phyloP scores from a whole-genome alignment of 495 filamentous ascomycete species.

The Hamigera avellanea region DNA sequence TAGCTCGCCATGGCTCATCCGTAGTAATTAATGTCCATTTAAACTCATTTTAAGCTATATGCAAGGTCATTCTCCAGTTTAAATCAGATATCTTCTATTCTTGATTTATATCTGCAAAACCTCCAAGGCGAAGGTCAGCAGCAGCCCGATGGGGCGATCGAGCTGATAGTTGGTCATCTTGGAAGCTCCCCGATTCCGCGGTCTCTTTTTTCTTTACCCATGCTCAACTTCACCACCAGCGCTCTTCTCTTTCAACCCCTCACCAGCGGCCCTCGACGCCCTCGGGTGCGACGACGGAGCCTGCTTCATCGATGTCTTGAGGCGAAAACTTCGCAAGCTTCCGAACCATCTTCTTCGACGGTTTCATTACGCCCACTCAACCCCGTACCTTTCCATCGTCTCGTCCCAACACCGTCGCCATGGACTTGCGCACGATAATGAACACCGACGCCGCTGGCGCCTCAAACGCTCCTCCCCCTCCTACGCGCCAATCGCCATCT shows the following conservation, averaged over 20 bases:
- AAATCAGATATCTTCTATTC: too few species aligned
- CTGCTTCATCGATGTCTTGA: not conserved
- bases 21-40: too few species aligned
- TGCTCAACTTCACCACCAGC: not conserved
- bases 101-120: too few species aligned
- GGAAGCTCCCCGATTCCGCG: not conserved
- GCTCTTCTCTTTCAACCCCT: not conserved
- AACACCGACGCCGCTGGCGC: slow-evolving; percentile 33
- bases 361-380: not conserved
- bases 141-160: too few species aligned
- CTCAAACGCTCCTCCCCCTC: slow-evolving; percentile 15
- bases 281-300: not conserved
- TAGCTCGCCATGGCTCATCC: too few species aligned
- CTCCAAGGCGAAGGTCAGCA: too few species aligned
- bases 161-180: not conserved
- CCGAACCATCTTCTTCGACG: not conserved
- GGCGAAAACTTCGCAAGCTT: too few species aligned
- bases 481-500: slow-evolving; percentile 10
- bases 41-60: too few species aligned
- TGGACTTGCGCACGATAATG: slow-evolving; percentile 46
- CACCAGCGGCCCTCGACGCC: not conserved
- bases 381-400: not conserved
- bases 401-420: slow-evolving; percentile 19
- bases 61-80: too few species aligned
- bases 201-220: not conserved